Evolutionary conservation across 257 asterid species (phyloP), one percentile per base, ranked within the genome.

Genomic region (Nicotiana attenuata): DNA sequence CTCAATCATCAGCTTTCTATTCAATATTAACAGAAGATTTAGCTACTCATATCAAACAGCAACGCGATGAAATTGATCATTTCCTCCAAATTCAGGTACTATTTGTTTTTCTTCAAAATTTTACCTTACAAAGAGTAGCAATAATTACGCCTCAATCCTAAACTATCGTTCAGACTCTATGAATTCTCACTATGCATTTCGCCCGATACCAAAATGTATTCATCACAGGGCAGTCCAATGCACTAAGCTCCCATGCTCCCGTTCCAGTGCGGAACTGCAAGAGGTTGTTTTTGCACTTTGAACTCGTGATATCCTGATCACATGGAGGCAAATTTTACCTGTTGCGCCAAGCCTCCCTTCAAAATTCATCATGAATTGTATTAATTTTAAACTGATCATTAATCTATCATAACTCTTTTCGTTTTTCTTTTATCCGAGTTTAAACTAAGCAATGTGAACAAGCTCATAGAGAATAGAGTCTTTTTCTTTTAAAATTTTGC

Each of bases 61-160:
- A 89, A 52, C 64, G 85, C 1, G 85, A 84, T 11, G 92, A 89
- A 86, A 83, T 89, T 71, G 91, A 89, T 1, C 84, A 79, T n/a
- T 66, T 47, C n/a, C 81, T 83, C 80, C 78, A 13, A 3, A 35
- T 80, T 78, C 83, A 83, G 85, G 85, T 83, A 59, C 79, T 14
- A 47, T 47, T 52, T 52, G 17, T 52, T 73, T 20, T 47, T 47
- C 2, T 73, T 10, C 79, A 14, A 22, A 45, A 14, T 7, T 69
- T 47, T 47, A 24, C 7, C 0, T 22, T 33, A 31, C 24, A 65
- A 16, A 7, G 15, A 16, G 31, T 16, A 7, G 33, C 6, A 29
- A 65, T 14, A 15, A 65, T 10, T 35, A 38, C 13, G 7, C 15
- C 26, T 14, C 9, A 14, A 26, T 73, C 9, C 6, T 22, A 47